Conservation (phyloP, 2,329 filamentous ascomycete species). For the Cladophialophora bantiana region DNA sequence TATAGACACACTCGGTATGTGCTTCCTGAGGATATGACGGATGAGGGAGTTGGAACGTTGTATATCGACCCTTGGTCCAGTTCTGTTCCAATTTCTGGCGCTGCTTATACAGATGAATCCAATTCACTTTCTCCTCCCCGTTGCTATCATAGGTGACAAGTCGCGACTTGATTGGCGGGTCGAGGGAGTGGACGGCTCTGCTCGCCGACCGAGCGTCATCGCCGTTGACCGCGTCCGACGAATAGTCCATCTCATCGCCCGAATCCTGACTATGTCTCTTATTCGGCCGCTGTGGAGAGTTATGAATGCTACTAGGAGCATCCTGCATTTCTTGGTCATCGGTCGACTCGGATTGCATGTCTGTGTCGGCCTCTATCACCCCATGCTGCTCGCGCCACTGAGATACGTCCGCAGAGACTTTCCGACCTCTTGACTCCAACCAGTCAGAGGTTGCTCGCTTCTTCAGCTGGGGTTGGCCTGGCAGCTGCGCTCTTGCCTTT, state of each 20-base stretch:
- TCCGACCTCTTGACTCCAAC: slow-evolving; percentile 48
- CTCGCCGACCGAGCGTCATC: slow-evolving; percentile 14
- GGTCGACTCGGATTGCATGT: slow-evolving; percentile 44
- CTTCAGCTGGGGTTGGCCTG: slow-evolving; percentile 60
- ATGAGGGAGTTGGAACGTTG: slow-evolving; percentile 89
- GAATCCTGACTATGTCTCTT: slow-evolving; percentile 38
- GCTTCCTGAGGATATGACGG: slow-evolving; percentile 80
- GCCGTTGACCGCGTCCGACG: slow-evolving; percentile 1
- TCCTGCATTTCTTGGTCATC: slow-evolving; percentile 56
- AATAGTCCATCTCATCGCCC: slow-evolving; percentile 39
- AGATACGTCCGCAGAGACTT: slow-evolving; percentile 38
- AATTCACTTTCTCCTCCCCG: slow-evolving; percentile 71
- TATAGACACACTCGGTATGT: slow-evolving; percentile 93
- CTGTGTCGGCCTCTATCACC: slow-evolving; percentile 54
- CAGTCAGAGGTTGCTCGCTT: slow-evolving; percentile 58
- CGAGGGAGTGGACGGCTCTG: slow-evolving; percentile 4
- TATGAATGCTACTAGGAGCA: slow-evolving; percentile 30
- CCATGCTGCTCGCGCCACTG: slow-evolving; percentile 58
- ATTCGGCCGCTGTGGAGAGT: slow-evolving; percentile 38
- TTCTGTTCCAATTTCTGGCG: slow-evolving; percentile 85
- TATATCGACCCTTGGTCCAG: slow-evolving; percentile 82
- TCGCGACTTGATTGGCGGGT: slow-evolving; percentile 43
- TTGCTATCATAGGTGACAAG: slow-evolving; percentile 46
- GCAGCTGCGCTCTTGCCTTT: slow-evolving; percentile 53
- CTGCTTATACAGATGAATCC: slow-evolving; percentile 92